Evolutionary conservation across 169 alveolate genomes (phyloP).

Genomic region (Plasmodium inui): DNA sequence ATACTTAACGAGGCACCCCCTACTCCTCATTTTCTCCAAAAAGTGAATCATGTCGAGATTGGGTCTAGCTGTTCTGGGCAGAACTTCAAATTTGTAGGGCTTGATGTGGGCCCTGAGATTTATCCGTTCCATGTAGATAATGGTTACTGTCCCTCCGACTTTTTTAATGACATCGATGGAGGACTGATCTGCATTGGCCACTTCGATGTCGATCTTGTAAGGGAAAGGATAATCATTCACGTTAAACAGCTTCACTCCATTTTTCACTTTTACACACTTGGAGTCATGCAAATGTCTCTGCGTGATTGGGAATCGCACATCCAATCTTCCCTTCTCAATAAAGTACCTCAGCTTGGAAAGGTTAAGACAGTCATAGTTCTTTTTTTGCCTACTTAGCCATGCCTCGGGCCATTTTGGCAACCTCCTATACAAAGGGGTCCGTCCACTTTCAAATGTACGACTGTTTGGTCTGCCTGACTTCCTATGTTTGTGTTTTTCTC

Average conservation of each 20-base stretch:
- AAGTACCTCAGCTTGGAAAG: constrained; percentile 87
- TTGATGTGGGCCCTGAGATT: constrained; percentile 89
- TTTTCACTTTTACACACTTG: constrained; percentile 86
- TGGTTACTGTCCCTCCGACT: constrained; percentile 90
- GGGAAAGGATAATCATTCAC: constrained; percentile 93
- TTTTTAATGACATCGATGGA: constrained; percentile 88
- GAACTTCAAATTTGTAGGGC: constrained; percentile 89
- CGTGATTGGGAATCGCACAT: constrained; percentile 89
- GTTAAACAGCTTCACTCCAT: constrained; percentile 89
- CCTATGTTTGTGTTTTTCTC: constrained; percentile 81
- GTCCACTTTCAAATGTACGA: constrained; percentile 88
- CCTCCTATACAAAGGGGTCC: constrained; percentile 86
- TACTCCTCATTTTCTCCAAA: constrained; percentile 88
- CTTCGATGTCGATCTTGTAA: constrained; percentile 90
- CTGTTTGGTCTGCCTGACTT: constrained; percentile 85
- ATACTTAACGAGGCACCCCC: constrained; percentile 89
- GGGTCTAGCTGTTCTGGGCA: constrained; percentile 90
- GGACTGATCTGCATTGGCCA: constrained; percentile 91
- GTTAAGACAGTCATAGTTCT: constrained; percentile 84
- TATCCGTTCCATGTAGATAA: constrained; percentile 88
- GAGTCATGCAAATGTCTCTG: constrained; percentile 91
- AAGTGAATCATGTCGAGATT: constrained; percentile 84
- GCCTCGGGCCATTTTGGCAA: constrained; percentile 90
- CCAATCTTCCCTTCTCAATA: constrained; percentile 89
- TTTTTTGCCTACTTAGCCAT: constrained; percentile 85